Conservation (phyloP, 768 basidiomycete genomes). For the Boletus reticulatus region DNA sequence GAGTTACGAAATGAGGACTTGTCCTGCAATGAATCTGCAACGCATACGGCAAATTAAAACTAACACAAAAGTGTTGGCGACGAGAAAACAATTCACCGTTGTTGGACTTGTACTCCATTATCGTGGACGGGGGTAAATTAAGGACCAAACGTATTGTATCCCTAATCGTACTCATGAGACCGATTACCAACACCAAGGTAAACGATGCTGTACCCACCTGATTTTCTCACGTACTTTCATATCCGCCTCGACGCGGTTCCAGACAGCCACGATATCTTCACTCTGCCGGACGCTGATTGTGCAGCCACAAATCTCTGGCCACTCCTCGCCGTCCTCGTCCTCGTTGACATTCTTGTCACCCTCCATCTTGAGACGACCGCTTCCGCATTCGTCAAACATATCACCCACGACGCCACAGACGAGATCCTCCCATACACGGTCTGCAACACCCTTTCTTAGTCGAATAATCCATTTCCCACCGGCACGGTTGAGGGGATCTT, state of each 20-base stretch:
- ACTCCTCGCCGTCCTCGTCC: constrained; percentile 41
- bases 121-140: constrained; percentile 69
- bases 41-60: background rate
- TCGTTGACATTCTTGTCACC: constrained; percentile 36
- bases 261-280: constrained; percentile 92
- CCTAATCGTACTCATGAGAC: constrained; percentile 38
- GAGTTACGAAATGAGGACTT: constrained; percentile 81
- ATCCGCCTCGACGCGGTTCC: constrained; percentile 86
- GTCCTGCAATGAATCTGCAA: constrained; percentile 82
- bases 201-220: constrained; percentile 48
- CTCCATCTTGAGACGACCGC: constrained; percentile 27
- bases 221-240: constrained; percentile 76
- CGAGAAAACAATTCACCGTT: constrained; percentile 49
- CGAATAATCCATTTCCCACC: constrained; percentile 98
- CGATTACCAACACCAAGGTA: constrained; percentile 28
- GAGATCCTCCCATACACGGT: constrained; percentile 89
- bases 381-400: constrained; percentile 71
- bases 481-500: constrained; percentile 82
- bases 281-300: constrained; percentile 91
- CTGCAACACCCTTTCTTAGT: constrained; percentile 85
- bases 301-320: constrained; percentile 90
- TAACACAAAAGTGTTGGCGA: background rate
- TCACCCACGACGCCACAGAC: constrained; percentile 87
- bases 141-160: constrained; percentile 78
- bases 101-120: constrained; percentile 95